Conservation (phyloP, 2,329 filamentous ascomycete species). For the Onygena corvina region DNA sequence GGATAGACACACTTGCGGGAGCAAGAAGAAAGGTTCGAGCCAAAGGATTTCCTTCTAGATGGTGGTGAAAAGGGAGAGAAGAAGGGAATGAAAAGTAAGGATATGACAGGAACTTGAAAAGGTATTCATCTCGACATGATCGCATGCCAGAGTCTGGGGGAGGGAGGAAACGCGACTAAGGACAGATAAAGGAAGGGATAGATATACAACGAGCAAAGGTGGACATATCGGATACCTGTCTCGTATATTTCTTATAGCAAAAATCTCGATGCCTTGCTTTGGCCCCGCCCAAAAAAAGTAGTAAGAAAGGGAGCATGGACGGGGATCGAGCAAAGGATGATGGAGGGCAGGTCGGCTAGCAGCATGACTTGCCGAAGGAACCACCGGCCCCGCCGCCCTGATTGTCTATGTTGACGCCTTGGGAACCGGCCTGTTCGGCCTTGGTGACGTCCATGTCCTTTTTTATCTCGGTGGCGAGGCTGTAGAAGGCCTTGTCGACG, state of each 20-base stretch:
- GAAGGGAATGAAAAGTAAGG: constrained; percentile 11
- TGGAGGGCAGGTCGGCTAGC: constrained; percentile 38
- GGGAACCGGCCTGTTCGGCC: constrained; percentile 50
- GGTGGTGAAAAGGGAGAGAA: constrained; percentile 13
- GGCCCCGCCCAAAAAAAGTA: background rate
- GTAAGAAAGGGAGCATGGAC: background rate
- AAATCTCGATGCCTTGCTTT: background rate
- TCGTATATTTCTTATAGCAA: constrained; percentile 7
- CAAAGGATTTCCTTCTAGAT: constrained; percentile 16
- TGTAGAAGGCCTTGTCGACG: constrained; percentile 97
- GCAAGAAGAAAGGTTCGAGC: constrained; percentile 10
- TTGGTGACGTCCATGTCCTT: constrained; percentile 91
- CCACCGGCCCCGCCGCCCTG: constrained; percentile 41
- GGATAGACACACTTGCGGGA: constrained; percentile 5
- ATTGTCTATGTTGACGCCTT: constrained; percentile 58
- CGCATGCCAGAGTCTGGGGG: constrained; percentile 1
- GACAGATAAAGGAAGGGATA: constrained; percentile 10
- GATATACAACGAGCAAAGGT: constrained; percentile 1
- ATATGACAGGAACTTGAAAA: constrained; percentile 5
- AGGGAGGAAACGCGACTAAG: constrained; percentile 9
- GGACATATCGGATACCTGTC: constrained; percentile 7
- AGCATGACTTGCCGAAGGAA: constrained; percentile 59
- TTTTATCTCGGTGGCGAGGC: constrained; percentile 91
- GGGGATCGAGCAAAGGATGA: background rate
- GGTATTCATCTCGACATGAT: constrained; percentile 2